Evolutionary conservation across 768 basidiomycete genomes (phyloP).

Genomic region (Boletus vermiculosoides): DNA sequence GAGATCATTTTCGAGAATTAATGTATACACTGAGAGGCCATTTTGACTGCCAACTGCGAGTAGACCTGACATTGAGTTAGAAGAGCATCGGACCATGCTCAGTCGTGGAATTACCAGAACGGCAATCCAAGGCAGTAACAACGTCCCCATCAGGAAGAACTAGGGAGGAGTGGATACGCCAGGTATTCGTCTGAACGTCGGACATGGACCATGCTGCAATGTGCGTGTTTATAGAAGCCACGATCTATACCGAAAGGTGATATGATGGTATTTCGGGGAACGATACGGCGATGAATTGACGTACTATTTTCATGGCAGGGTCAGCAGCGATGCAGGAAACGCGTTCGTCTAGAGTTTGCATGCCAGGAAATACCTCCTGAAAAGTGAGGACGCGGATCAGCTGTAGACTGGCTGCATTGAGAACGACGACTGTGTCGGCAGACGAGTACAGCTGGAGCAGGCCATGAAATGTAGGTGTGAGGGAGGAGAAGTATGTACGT

Average conservation of each 20-base stretch:
- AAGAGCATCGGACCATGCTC: background rate
- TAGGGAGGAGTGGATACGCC: conserved; percentile 82
- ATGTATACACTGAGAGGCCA: conserved; percentile 69
- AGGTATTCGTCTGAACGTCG: conserved; percentile 57
- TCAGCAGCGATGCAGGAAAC: conserved; percentile 71
- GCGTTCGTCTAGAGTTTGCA: conserved; percentile 39
- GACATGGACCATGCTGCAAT: conserved; percentile 82
- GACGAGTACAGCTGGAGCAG: conserved; percentile 64
- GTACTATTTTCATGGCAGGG: conserved; percentile 76
- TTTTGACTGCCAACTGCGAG: conserved; percentile 65
- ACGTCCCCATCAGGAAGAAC: conserved; percentile 52
- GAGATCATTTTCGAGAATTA: conserved; percentile 78
- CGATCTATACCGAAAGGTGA: conserved; percentile 49
- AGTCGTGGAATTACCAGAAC: conserved; percentile 53
- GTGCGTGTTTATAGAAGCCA: conserved; percentile 64
- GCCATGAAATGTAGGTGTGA: background rate
- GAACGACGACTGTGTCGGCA: conserved; percentile 64
- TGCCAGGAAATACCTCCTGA: conserved; percentile 77
- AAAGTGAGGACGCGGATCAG: conserved; percentile 73
- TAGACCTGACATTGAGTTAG: conserved; percentile 53
- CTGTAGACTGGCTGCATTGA: conserved; percentile 64
- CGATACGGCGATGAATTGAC: conserved; percentile 29
- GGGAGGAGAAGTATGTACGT: conserved; percentile 26
- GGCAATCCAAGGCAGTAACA: conserved; percentile 68
- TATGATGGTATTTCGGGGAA: conserved; percentile 4